These are phyloP conservation scores for Paracorniculantispora psalliotae DNA, from an alignment of 2,329 filamentous ascomycete species.

Conservation along the genomic window DNA sequence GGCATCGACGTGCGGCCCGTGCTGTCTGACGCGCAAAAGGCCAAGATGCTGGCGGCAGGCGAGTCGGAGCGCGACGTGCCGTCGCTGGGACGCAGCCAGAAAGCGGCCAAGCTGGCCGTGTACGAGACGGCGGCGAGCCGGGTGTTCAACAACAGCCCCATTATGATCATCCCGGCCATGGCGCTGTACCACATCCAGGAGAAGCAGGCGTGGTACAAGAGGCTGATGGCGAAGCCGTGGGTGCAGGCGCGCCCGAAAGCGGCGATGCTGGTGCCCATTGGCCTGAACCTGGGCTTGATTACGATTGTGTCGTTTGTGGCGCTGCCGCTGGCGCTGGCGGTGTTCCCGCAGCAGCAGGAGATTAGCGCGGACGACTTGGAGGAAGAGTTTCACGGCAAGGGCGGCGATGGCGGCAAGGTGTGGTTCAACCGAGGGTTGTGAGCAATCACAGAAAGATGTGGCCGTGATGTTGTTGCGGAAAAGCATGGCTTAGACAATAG, in stretches of 20 bases:
- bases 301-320: conserved; percentile 82
- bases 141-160: conserved; percentile 89
- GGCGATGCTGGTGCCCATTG: conserved; percentile 50
- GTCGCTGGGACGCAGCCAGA: conserved; percentile 79
- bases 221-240: conserved; percentile 62
- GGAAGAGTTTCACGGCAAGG: conserved; percentile 77
- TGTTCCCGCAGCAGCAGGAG: conserved; percentile 86
- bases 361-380: conserved; percentile 73
- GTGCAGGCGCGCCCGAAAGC: conserved; percentile 70
- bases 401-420: conserved; percentile 76
- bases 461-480: background rate
- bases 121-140: conserved; percentile 87
- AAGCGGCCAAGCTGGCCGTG: conserved; percentile 83
- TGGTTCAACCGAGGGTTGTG: conserved; percentile 95
- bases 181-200: conserved; percentile 76
- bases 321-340: conserved; percentile 80
- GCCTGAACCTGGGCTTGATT: conserved; percentile 84
- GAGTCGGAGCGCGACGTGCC: conserved; percentile 59
- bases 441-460: conserved; percentile 12
- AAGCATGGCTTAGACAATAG: background rate
- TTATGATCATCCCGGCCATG: conserved; percentile 93
- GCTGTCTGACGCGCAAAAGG: conserved; percentile 64
- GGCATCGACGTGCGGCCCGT: conserved; percentile 92
- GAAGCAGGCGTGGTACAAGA: conserved; percentile 35
- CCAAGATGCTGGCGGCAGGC: conserved; percentile 50